Percentiles rank a stretch among this genome's conserved stretches.
Evolutionary conservation across 106 monocot species (phyloP).

Genomic region (Dioscorea zingiberensis): DNA sequence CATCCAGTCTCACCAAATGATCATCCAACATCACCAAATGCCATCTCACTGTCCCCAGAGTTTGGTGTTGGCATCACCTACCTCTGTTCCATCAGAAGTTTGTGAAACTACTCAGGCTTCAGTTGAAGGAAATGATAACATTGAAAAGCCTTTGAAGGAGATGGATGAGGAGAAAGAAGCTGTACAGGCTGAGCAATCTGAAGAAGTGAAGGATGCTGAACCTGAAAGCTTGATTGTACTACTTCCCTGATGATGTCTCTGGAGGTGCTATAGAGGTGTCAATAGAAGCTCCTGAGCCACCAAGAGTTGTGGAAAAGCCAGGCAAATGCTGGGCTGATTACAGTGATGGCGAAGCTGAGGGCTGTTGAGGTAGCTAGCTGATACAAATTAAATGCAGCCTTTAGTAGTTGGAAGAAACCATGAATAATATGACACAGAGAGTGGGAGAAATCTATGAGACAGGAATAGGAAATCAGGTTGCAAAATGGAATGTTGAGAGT

Average conservation of each 20-base stretch:
- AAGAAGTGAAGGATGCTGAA: slow-evolving; percentile 4
- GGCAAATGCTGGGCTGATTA: slow-evolving; percentile 61
- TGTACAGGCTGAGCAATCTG: slow-evolving; percentile 7
- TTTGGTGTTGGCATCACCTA: slow-evolving; percentile 21
- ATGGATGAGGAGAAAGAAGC: slow-evolving; percentile 5
- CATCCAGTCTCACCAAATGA: slow-evolving; percentile 27
- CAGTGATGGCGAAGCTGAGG: slow-evolving; percentile 61
- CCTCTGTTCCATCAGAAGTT: slow-evolving; percentile 13
- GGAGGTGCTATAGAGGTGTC: slow-evolving; percentile 8
- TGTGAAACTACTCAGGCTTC: slow-evolving; percentile 23
- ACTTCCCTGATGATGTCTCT: slow-evolving; percentile 1
- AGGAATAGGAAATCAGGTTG: no score
- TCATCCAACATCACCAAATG: slow-evolving; percentile 25
- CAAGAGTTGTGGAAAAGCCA: slow-evolving; percentile 16
- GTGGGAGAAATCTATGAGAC: no score
- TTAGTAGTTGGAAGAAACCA: not conserved
- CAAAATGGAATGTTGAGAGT: no score
- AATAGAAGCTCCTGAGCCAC: slow-evolving; percentile 4
- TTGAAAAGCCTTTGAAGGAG: slow-evolving; percentile 1
- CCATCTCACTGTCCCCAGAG: slow-evolving; percentile 14
- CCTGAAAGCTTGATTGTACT: slow-evolving; percentile 9
- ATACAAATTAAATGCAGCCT: no score
- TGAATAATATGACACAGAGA: no score
- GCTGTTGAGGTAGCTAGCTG: slow-evolving; percentile 37
- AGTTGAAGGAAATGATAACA: slow-evolving; percentile 18